Base-by-base conservation (phyloP, 306 rosid genomes). In the Cucurbita maxima region DNA sequence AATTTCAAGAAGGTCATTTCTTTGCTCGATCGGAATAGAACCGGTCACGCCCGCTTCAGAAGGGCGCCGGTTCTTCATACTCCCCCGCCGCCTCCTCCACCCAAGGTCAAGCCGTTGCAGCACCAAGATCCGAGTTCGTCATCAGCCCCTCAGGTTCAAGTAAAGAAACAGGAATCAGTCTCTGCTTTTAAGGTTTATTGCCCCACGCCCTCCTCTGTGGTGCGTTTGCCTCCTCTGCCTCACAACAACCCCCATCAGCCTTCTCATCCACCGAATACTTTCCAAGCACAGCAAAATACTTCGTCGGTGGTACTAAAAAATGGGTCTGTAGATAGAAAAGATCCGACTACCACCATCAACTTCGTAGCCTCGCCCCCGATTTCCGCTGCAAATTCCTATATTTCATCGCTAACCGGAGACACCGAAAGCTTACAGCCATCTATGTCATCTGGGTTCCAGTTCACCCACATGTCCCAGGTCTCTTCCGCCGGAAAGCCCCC, bases 41-140 rank as follows among this genome's bases (percentile, higher is more conserved):
- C 76, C 4, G 97, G 97, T 8, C 97, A 89, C 30, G 97, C 97
- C 43, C 96, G 97, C 16, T 91, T 89, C 74, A 73, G 96, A 80
- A 84, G 81, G 50, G 88, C 85, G 22, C 85, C 87, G 4, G 25
- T 61, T 0, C 16, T 19, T 44, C 12, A 8, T 57, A 22, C 62
- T 30, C 1, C 62, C 11, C n/a, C 59, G 34, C 66, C 79, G 13
- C 10, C 81, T 5, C 55, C 76, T 10, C 68, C 48, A 1, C 79
- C 75, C 22, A 70, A 75, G 2, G 25, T 53, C 37, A 68, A 83
- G 34, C 52, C 63, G 38, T 51, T 71, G 37, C 76, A 60, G 30
- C 75, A 56, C 0, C 52, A 58, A 40, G 83, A 78, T 14, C 81
- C 34, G 34, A 44, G 34, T 37, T 72, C 81, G 14, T 77, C 71